Base-by-base conservation (phyloP, 345 rosid species). In the Salix exigua region DNA sequence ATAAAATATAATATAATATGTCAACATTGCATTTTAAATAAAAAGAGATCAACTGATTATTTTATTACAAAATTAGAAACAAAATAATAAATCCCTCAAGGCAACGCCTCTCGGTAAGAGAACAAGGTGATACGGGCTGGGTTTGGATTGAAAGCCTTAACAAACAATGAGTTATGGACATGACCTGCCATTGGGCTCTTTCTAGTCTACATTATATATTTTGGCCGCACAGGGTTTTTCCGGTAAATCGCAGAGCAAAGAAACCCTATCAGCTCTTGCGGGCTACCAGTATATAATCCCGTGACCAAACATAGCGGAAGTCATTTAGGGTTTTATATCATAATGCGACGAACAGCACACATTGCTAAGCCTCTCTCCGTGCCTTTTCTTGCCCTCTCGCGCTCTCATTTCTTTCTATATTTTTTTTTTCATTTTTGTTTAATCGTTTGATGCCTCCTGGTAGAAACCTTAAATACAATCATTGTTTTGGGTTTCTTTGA, bases 391-490 rank as follows among this genome's bases (percentile, higher is more conserved):
- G 28, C 4, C 11, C 14, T 58, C 6, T 3, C 10, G 2, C 3
- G 10, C 13, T 40, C 3, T 42, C 14, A 11, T 42, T 10, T 42
- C 37, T 11, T 2, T 12, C 11, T 11, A 2, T 42, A 11, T 2
- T 10, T 10, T 10, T 10, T 2, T 19, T 42, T 5, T 80, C 25
- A 38, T 0, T 1, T 13, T 23, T 28, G 19, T 40, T 38, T 13
- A 30, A 30, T 9, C 19, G 0, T 35, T 40, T 10, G 21, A 53
- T 63, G 86, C 83, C 86, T 85, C 86, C 75, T 16, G 3, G n/a
- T 1, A n/a, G 81, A 73, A 38, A 61, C 78, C 77, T 65, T 63
- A 25, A 38, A 75, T 79, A 40, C 35, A 28, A 14, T 17, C 16
- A 7, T 53, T 68, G 68, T 70, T 72, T 6, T 55, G 75, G 89